Evolutionary conservation across 176 grass and related monocot species (phyloP).

Genomic region (Rhynchospora pubera): DNA sequence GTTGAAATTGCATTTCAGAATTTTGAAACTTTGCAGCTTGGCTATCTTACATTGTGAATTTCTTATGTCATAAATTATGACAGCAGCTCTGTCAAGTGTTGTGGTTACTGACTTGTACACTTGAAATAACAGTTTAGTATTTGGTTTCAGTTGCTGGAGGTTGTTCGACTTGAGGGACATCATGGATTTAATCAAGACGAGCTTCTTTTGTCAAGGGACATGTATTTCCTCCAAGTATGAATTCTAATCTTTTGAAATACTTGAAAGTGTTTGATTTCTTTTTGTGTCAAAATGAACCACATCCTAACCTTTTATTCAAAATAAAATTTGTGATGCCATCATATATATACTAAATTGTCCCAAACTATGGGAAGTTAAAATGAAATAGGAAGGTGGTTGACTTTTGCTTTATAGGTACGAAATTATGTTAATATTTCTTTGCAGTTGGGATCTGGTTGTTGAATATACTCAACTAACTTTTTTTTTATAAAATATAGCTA

Average conservation of each 20-base stretch:
- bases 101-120: not conserved
- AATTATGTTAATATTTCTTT: not conserved
- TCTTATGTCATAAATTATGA: not conserved
- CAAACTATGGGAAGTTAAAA: too few relatives aligned
- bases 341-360: too few relatives aligned
- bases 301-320: not conserved
- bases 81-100: not conserved
- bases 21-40: not conserved
- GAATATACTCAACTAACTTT: not conserved
- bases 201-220: slow-evolving; percentile 77
- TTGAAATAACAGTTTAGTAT: not conserved
- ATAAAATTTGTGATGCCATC: not conserved
- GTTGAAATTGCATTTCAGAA: not conserved
- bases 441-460: not conserved
- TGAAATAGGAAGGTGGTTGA: too few relatives aligned
- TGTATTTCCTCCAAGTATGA: slow-evolving; percentile 85
- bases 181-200: slow-evolving; percentile 92
- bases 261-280: not conserved
- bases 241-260: not conserved
- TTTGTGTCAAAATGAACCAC: not conserved
- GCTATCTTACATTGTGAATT: not conserved
- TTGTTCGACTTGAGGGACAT: slow-evolving; percentile 83
- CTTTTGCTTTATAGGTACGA: not conserved
- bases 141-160: slow-evolving; percentile 67
- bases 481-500: slow-evolving; percentile 42